A percentile compares a stretch with the other conserved stretches of the same genome.
phyloP scores from a whole-genome alignment of 2,329 filamentous ascomycete genomes.

The Talaromyces sp. region DNA sequence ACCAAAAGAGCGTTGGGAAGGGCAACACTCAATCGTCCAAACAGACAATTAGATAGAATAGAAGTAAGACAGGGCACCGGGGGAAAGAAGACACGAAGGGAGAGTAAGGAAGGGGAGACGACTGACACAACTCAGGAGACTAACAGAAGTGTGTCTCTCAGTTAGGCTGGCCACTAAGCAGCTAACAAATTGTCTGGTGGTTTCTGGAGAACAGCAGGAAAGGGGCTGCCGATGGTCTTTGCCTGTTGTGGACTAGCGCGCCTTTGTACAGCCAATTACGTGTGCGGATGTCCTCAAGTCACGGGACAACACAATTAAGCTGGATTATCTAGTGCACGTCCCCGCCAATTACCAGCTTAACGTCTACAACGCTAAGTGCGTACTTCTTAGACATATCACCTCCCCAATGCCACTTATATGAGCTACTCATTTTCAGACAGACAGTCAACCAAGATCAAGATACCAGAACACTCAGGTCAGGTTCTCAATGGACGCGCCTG shows the following conservation, averaged over 20 bases:
- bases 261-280: neutral
- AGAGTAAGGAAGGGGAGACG: constrained; percentile 1
- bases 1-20: constrained; percentile 4
- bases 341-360: neutral
- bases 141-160: constrained; percentile 1
- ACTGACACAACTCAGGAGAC: constrained; percentile 13
- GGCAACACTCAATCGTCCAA: constrained; percentile 7
- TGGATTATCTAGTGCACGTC: constrained; percentile 1
- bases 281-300: neutral
- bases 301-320: constrained; percentile 7
- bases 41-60: constrained; percentile 11
- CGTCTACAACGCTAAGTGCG: neutral
- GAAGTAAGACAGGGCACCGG: neutral
- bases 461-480: neutral
- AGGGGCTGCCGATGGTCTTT: constrained; percentile 10
- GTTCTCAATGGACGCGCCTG: neutral
- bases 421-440: neutral
- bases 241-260: neutral
- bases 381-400: neutral
- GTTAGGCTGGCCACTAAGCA: neutral
- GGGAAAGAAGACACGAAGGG: neutral
- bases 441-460: neutral
- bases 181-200: constrained; percentile 10
- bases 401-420: no score
- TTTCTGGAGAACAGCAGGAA: constrained; percentile 1